These are phyloP conservation scores for Fusarium succisae DNA, from an alignment of 2,329 filamentous ascomycete species.

Conservation along the genomic window DNA sequence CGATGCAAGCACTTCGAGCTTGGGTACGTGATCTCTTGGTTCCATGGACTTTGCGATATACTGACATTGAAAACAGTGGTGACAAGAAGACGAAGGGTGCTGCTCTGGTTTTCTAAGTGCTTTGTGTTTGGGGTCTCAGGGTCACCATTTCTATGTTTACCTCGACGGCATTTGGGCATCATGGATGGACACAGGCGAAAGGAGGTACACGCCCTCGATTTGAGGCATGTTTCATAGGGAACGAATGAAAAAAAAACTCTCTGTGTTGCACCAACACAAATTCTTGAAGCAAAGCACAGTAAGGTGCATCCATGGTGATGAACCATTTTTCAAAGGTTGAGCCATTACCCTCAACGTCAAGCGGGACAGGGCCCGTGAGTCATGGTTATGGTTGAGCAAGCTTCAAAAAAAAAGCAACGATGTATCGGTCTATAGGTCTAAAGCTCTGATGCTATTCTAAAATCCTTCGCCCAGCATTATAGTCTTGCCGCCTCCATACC, in stretches of 20 bases:
- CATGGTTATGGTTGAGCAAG: conserved; percentile 7
- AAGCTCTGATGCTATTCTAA: conserved; percentile 44
- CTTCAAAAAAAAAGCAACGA: conserved; percentile 2
- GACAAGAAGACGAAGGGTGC: conserved; percentile 99
- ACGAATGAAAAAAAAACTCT: conserved; percentile 50
- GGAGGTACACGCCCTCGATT: conserved; percentile 56
- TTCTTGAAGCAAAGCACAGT: conserved; percentile 13
- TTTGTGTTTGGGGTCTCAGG: conserved; percentile 53
- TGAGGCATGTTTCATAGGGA: conserved; percentile 57
- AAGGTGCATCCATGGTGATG: conserved; percentile 7
- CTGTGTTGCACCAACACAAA: conserved; percentile 40
- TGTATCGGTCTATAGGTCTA: conserved; percentile 27
- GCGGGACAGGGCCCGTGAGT: not conserved
- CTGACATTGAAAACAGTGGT: conserved; percentile 74
- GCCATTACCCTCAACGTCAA: conserved; percentile 11
- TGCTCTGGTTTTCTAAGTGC: conserved; percentile 96
- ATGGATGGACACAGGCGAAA: conserved; percentile 62
- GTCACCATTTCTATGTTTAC: conserved; percentile 55
- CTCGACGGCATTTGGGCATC: conserved; percentile 57
- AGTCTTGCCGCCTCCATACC: conserved; percentile 86
- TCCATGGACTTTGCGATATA: conserved; percentile 20
- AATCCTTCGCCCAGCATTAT: conserved; percentile 71
- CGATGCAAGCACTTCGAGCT: conserved; percentile 99
- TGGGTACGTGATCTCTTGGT: conserved; percentile 72
- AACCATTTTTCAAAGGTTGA: not conserved